A percentile compares a stretch with the other conserved stretches of the same genome.
phyloP scores from a whole-genome alignment of 768 basidiomycete species.

The Serendipita sp. region DNA sequence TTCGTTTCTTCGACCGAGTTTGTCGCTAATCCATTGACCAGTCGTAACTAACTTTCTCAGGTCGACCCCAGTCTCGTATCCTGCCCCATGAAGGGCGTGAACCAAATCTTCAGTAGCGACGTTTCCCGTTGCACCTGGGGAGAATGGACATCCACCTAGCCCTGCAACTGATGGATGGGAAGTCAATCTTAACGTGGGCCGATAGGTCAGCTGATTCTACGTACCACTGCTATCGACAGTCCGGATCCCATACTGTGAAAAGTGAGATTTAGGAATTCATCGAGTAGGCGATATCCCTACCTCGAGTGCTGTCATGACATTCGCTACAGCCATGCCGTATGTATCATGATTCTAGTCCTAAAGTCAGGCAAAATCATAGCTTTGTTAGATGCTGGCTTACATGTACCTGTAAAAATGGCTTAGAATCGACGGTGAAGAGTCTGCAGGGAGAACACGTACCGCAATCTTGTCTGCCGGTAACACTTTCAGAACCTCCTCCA shows the following conservation, averaged over 20 bases:
- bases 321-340: conserved; percentile 66
- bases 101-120: conserved; percentile 87
- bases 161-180: conserved; percentile 55
- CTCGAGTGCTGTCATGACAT: conserved; percentile 49
- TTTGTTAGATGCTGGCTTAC: conserved; percentile 23
- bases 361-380: not conserved
- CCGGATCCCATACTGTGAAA: conserved; percentile 43
- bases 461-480: conserved; percentile 57
- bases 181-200: too few species aligned
- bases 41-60: conserved; percentile 55
- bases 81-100: conserved; percentile 58
- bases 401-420: conserved; percentile 29
- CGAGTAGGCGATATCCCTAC: conserved; percentile 10
- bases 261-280: conserved; percentile 13
- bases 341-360: conserved; percentile 72
- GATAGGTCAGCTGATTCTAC: not conserved
- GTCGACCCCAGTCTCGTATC: conserved; percentile 41
- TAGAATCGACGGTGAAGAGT: not conserved
- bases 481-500: conserved; percentile 49
- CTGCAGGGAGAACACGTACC: conserved; percentile 22
- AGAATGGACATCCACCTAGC: conserved; percentile 90
- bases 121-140: conserved; percentile 90
- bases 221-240: conserved; percentile 41
- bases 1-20: conserved; percentile 48
- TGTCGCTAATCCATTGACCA: conserved; percentile 68